Percentiles rank a stretch among this genome's conserved stretches.
Evolutionary conservation across 495 filamentous ascomycete genomes (phyloP).

Genomic region (Cercophora samala): DNA sequence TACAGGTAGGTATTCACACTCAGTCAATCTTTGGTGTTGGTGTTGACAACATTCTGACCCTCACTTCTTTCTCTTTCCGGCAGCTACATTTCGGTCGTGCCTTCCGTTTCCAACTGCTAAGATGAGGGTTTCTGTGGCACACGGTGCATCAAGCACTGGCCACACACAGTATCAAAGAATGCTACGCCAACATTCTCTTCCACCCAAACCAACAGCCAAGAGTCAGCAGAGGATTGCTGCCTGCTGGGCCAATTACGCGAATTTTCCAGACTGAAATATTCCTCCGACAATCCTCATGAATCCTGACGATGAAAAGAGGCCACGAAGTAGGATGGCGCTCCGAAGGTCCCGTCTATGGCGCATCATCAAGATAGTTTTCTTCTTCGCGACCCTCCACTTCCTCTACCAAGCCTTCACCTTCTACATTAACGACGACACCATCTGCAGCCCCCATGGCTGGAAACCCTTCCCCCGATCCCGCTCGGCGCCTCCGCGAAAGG

Average conservation of each 20-base stretch:
- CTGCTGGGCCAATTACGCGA: background rate
- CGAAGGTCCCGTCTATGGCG: conserved; percentile 15
- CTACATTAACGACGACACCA: conserved; percentile 10
- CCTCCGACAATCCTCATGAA: background rate
- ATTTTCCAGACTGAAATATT: background rate
- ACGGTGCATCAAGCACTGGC: background rate
- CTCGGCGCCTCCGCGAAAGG: conserved; percentile 36
- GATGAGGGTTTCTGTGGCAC: background rate
- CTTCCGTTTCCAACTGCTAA: background rate
- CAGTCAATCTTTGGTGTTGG: no score
- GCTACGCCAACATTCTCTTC: background rate
- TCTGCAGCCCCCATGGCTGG: conserved; percentile 46
- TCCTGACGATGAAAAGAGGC: background rate
- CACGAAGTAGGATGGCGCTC: conserved; percentile 3
- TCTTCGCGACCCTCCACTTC: conserved; percentile 15
- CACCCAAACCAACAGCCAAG: no score
- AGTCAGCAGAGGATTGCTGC: background rate
- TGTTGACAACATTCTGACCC: background rate
- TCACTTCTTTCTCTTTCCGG: background rate
- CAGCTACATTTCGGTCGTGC: background rate
- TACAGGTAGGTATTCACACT: background rate
- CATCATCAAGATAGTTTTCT: conserved; percentile 8
- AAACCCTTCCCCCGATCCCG: conserved; percentile 24
- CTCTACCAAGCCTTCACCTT: conserved; percentile 11
- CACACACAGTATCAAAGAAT: background rate